Conservation (phyloP, 1,139 yeast genomes). For the Nakaseomyces kungkrabaensis region DNA sequence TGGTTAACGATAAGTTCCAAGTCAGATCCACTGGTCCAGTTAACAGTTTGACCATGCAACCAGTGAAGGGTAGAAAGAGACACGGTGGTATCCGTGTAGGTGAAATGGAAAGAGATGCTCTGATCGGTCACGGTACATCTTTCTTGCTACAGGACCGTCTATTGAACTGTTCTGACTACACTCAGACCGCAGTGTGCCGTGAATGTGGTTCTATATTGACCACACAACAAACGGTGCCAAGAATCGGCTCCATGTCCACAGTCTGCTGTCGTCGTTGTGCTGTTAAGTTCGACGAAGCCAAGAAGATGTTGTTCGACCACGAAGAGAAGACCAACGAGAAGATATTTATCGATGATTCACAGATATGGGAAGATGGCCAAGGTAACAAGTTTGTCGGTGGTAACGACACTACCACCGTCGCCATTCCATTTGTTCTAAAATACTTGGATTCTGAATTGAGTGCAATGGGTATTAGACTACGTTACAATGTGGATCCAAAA, state of each 20-base stretch:
- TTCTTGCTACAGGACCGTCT: conserved; percentile 90
- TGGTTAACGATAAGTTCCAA: conserved; percentile 99
- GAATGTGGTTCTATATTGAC: conserved; percentile 87
- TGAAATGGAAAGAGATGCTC: conserved; percentile 99
- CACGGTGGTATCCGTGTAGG: conserved; percentile 99
- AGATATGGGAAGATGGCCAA: conserved; percentile 95
- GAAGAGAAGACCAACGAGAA: conserved; percentile 19
- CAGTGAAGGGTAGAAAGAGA: conserved; percentile 98
- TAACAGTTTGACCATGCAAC: conserved; percentile 95
- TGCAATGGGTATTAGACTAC: conserved; percentile 96
- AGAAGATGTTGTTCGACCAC: conserved; percentile 32
- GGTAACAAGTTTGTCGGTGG: conserved; percentile 92
- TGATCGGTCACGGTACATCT: conserved; percentile 98
- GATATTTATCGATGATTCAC: conserved; percentile 56
- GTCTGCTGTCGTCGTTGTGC: conserved; percentile 93
- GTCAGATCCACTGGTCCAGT: conserved; percentile 99
- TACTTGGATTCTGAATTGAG: conserved; percentile 91
- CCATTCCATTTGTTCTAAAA: conserved; percentile 92
- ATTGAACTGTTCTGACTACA: conserved; percentile 90
- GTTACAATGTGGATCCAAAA: conserved; percentile 67
- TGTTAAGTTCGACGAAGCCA: conserved; percentile 42
- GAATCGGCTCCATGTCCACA: conserved; percentile 71
- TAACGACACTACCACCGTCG: conserved; percentile 81
- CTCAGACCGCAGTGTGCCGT: conserved; percentile 84
- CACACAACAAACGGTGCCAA: conserved; percentile 83